Percentiles rank a stretch among this genome's conserved stretches.
These are phyloP conservation scores for Wickerhamiella pararugosa DNA, from an alignment of 1,139 yeast species.

Conservation along the genomic window DNA sequence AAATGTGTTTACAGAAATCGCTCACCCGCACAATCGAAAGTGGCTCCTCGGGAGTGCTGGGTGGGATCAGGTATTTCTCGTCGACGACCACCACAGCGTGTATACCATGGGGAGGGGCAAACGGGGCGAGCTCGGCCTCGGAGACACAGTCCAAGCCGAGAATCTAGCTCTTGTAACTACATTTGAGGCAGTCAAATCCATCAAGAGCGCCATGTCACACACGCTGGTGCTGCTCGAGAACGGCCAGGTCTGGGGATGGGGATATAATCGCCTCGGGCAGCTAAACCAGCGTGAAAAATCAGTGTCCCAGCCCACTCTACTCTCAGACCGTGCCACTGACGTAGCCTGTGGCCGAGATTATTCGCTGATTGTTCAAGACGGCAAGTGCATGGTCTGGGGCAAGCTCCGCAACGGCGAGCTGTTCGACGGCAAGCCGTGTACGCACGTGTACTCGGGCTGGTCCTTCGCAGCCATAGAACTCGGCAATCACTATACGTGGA, in stretches of 20 bases:
- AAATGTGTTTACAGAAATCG: conserved; percentile 10
- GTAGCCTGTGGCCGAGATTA: conserved; percentile 25
- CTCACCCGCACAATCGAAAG: conserved; percentile 11
- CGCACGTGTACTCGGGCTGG: conserved; percentile 53
- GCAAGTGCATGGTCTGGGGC: conserved; percentile 16
- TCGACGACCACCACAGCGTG: conserved; percentile 30
- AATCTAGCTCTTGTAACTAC: background rate
- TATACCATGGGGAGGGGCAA: conserved; percentile 47
- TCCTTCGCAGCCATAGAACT: conserved; percentile 38
- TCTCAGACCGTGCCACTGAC: conserved; percentile 8
- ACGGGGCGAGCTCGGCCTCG: conserved; percentile 67
- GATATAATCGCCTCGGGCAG: conserved; percentile 66
- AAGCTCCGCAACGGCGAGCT: conserved; percentile 13
- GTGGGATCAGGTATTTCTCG: conserved; percentile 59
- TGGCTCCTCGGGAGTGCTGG: conserved; percentile 37
- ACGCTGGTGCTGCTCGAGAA: conserved; percentile 32
- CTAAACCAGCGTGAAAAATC: conserved; percentile 24
- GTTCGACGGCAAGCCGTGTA: conserved; percentile 8
- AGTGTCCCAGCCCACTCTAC: conserved; percentile 18
- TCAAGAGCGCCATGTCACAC: conserved; percentile 43
- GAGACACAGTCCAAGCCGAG: conserved; percentile 16
- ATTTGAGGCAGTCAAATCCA: conserved; percentile 16
- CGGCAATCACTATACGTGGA: conserved; percentile 28
- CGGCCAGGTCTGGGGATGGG: conserved; percentile 61
- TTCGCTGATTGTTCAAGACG: conserved; percentile 14